phyloP scores from a whole-genome alignment of 2,329 filamentous ascomycete species.

The Incumbomyces lentus region DNA sequence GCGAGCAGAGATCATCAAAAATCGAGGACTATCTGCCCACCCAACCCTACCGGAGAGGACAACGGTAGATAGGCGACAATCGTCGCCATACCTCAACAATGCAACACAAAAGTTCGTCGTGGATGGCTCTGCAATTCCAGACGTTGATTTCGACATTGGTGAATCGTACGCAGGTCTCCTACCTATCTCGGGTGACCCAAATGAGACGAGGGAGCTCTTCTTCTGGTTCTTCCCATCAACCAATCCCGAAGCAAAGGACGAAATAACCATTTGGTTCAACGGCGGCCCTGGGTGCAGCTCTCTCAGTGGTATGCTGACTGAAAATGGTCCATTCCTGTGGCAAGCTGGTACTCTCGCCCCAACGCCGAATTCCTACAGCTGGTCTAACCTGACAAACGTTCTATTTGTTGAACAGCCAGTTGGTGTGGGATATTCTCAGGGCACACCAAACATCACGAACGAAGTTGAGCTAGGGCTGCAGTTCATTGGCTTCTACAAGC shows the following conservation, averaged over 20 bases:
- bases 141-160: slow-evolving; percentile 58
- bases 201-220: slow-evolving; percentile 24
- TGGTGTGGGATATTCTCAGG: slow-evolving; percentile 26
- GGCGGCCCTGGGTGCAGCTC: slow-evolving; percentile 47
- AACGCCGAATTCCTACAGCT: slow-evolving; percentile 53
- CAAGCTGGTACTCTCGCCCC: slow-evolving; percentile 58
- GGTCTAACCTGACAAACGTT: slow-evolving; percentile 31
- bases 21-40: background rate
- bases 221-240: slow-evolving; percentile 41
- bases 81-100: slow-evolving; percentile 5
- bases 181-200: slow-evolving; percentile 36
- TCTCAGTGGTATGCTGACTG: slow-evolving; percentile 58
- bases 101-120: slow-evolving; percentile 42
- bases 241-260: slow-evolving; percentile 36
- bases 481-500: slow-evolving; percentile 44
- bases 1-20: slow-evolving; percentile 5
- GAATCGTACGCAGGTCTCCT: slow-evolving; percentile 41
- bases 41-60: slow-evolving; percentile 1
- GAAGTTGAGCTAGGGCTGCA: slow-evolving; percentile 38
- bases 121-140: slow-evolving; percentile 54
- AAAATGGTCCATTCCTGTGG: slow-evolving; percentile 66
- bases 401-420: slow-evolving; percentile 21
- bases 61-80: background rate
- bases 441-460: slow-evolving; percentile 32
- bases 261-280: slow-evolving; percentile 44